Evolutionary conservation across 2,329 filamentous ascomycete genomes (phyloP), one percentile per base, ranked within the genome.

Genomic region (Ophiostoma tasmaniense): DNA sequence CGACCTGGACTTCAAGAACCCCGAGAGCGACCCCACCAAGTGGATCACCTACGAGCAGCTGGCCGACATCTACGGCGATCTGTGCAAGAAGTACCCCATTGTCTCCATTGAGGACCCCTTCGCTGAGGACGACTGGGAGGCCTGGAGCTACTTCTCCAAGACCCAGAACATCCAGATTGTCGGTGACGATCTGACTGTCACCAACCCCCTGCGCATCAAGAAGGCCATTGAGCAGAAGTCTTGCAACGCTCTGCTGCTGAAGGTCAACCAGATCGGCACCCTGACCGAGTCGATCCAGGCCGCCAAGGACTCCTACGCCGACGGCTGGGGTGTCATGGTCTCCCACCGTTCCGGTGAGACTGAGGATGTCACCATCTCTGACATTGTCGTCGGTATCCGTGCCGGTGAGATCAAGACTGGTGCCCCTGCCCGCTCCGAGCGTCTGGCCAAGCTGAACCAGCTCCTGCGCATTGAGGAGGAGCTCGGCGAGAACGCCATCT

Each of bases 71-170:
- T 98, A 99, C 89, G 88, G 91, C 80, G 85, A 89, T 64, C 89
- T 99, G 72, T 86, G 87, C 79, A 87, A 89, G 87, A 97, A 97
- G 85, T 99, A 99, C 86, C 94, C 95, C 77, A 99, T 99, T 78
- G 92, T 98, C 83, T 92, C 88, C 82, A 98, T 99, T 76, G 95
- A 99, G 85, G 95, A 99, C 81, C 95, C 95, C 79, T 99, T 99
- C 83, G 94, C 92, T 74, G 95, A 99, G 88, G 95, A 98, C 78
- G 95, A 99, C 87, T 99, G 95, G 95, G 94, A 98, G 88, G 95
- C 95, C 72, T 99, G 95, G 95, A 96, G 92, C 89, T 97, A 98
- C 90, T 99, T 98, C 90, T 97, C 90, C 90, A 97, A 97, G 91
- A 95, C 92, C 77, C 93, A 92, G 79, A 89, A 97, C 82, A 93